These are phyloP conservation scores for Huntiella abstrusa DNA, from an alignment of 2,329 filamentous ascomycete species.

Conservation along the genomic window DNA sequence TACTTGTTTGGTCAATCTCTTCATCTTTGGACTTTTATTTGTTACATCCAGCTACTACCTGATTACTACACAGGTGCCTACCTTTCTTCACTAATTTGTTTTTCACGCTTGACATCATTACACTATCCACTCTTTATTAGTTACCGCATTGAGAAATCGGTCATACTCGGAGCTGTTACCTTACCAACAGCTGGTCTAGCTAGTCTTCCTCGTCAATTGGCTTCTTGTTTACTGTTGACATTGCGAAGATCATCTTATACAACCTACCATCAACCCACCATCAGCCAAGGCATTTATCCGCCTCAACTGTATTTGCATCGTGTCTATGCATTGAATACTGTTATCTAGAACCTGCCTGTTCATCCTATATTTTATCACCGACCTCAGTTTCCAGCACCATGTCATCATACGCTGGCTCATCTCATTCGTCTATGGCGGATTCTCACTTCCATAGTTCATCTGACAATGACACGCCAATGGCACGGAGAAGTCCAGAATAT, in stretches of 20 bases:
- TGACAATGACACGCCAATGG: constrained; percentile 10
- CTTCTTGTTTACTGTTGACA: not conserved
- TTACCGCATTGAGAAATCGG: too few species aligned
- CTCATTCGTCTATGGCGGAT: constrained; percentile 4
- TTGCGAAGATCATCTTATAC: not conserved
- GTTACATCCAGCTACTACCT: not conserved
- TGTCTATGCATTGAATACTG: too few species aligned
- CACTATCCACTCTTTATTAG: too few species aligned
- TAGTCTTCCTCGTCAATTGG: not conserved
- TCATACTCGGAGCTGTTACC: not conserved
- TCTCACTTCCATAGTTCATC: constrained; percentile 7
- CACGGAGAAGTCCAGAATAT: constrained; percentile 6
- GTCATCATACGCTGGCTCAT: constrained; percentile 6
- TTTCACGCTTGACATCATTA: not conserved
- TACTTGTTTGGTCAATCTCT: not conserved
- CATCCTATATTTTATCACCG: not conserved
- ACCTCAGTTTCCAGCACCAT: not conserved
- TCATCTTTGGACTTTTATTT: not conserved
- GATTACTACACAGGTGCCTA: too few species aligned
- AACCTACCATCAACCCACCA: not conserved
- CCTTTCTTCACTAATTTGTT: not conserved
- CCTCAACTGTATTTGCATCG: not conserved
- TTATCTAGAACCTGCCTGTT: not conserved
- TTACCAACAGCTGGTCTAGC: not conserved
- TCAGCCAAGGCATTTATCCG: not conserved